Conservation (phyloP, 148 eudicot species). For the Cornus florida region DNA sequence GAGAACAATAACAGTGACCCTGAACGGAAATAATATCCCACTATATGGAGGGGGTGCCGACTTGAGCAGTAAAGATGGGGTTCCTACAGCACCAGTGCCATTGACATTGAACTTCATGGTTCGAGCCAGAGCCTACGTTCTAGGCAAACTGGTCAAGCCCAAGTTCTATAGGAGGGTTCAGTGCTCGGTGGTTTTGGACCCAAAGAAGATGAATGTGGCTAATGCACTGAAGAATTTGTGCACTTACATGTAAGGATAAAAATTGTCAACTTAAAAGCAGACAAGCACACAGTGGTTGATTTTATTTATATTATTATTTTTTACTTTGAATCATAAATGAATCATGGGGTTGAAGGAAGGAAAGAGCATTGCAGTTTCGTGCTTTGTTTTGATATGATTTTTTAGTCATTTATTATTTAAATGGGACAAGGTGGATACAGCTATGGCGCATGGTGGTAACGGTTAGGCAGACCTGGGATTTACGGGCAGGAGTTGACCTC, state of each 20-base stretch:
- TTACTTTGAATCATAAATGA: no score
- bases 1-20: slow-evolving; percentile 39
- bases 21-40: slow-evolving; percentile 54
- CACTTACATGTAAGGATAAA: slow-evolving; percentile 11
- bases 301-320: background rate
- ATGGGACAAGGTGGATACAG: slow-evolving; percentile 9
- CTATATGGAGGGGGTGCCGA: slow-evolving; percentile 66
- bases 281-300: background rate
- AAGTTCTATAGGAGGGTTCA: slow-evolving; percentile 55
- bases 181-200: slow-evolving; percentile 57
- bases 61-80: slow-evolving; percentile 44
- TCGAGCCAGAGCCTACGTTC: slow-evolving; percentile 69
- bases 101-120: slow-evolving; percentile 52
- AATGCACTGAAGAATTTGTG: slow-evolving; percentile 54
- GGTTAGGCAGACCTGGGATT: background rate
- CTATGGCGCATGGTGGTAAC: slow-evolving; percentile 6
- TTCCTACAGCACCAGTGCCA: slow-evolving; percentile 47
- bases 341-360: background rate
- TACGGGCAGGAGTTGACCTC: background rate
- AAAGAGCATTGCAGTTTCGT: background rate
- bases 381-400: background rate
- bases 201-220: slow-evolving; percentile 56
- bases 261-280: background rate
- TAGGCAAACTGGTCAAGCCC: slow-evolving; percentile 81
- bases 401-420: background rate